Conservation (phyloP, 2,329 filamentous ascomycete species). For the Pseudocercospora musae region DNA sequence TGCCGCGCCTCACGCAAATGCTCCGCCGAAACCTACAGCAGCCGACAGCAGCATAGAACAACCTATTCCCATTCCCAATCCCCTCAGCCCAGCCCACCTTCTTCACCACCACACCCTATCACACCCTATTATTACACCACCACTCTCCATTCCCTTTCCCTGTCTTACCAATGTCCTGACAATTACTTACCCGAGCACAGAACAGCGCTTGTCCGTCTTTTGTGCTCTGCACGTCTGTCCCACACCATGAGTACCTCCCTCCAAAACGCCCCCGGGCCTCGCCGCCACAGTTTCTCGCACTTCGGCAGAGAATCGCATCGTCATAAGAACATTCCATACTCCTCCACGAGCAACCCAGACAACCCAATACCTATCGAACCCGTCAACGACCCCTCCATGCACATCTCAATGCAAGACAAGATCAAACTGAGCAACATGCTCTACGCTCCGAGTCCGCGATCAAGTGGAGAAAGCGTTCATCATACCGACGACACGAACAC, state of each 20-base stretch:
- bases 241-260: conserved; percentile 19
- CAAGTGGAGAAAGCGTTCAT: conserved; percentile 31
- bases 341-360: conserved; percentile 45
- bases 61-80: neutral
- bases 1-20: neutral
- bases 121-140: too few relatives aligned
- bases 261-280: conserved; percentile 13
- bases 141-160: conserved; percentile 1
- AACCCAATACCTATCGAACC: conserved; percentile 48
- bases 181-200: conserved; percentile 12
- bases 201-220: neutral
- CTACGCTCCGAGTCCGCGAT: conserved; percentile 24
- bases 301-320: conserved; percentile 29
- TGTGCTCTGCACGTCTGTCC: neutral
- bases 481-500: conserved; percentile 18
- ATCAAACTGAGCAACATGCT: conserved; percentile 28
- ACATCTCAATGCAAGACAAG: conserved; percentile 21
- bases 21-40: neutral
- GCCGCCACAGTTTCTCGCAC: conserved; percentile 33
- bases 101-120: neutral
- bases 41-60: too few relatives aligned
- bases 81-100: neutral
- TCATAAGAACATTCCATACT: conserved; percentile 41
- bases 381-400: conserved; percentile 21
- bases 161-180: conserved; percentile 16